A percentile compares a stretch with the other conserved stretches of the same genome.
These are phyloP conservation scores for Agaricus sinodeliciosus DNA, from an alignment of 768 basidiomycete genomes.

Conservation along the genomic window DNA sequence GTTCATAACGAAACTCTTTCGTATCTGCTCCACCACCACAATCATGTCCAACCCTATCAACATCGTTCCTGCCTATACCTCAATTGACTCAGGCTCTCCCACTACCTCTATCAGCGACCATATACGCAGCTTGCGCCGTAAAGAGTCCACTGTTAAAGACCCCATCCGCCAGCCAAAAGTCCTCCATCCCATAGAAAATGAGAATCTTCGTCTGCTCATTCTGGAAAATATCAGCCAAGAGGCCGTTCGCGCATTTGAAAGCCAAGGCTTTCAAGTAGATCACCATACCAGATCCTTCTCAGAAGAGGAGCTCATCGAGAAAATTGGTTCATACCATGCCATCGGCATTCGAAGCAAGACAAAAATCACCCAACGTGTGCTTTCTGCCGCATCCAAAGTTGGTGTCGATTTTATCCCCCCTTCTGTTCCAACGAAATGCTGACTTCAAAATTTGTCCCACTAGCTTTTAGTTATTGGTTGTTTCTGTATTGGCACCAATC, in stretches of 20 bases:
- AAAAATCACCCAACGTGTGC: slow-evolving; percentile 85
- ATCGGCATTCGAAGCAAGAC: slow-evolving; percentile 98
- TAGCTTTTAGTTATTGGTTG: slow-evolving; percentile 96
- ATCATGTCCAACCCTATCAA: slow-evolving; percentile 45
- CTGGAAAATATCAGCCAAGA: slow-evolving; percentile 95
- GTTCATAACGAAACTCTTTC: slow-evolving; percentile 1
- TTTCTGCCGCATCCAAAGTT: slow-evolving; percentile 84
- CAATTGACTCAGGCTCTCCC: slow-evolving; percentile 41
- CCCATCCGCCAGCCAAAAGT: slow-evolving; percentile 55
- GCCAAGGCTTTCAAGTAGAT: slow-evolving; percentile 89
- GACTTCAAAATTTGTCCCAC: not conserved
- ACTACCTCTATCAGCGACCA: slow-evolving; percentile 37
- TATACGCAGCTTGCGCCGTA: slow-evolving; percentile 26
- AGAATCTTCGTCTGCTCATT: slow-evolving; percentile 72
- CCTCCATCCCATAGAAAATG: slow-evolving; percentile 79
- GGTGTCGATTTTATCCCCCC: slow-evolving; percentile 16
- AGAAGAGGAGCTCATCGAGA: slow-evolving; percentile 89
- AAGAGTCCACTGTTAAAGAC: slow-evolving; percentile 25
- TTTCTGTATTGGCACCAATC: slow-evolving; percentile 99
- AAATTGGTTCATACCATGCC: slow-evolving; percentile 81
- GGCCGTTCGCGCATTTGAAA: slow-evolving; percentile 73
- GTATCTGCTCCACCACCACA: not conserved
- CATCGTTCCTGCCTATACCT: slow-evolving; percentile 42
- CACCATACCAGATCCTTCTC: slow-evolving; percentile 78
- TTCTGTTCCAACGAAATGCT: not conserved